Evolutionary conservation across 176 grass and related monocot species (phyloP), one percentile per base, ranked within the genome.

Genomic region (Eleusine coracana): DNA sequence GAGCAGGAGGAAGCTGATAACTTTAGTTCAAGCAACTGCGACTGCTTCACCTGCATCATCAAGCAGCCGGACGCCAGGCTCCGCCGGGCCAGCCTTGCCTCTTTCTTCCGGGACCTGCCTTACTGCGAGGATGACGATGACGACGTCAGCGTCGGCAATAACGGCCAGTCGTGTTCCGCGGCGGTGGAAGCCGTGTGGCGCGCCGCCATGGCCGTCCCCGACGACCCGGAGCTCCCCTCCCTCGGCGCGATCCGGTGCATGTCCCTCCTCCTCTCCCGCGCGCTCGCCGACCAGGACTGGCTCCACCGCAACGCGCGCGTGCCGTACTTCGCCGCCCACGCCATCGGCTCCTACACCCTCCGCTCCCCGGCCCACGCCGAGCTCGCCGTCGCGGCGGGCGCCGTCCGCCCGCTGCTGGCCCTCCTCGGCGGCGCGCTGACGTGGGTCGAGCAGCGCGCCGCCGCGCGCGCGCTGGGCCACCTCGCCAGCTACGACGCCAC

Each of bases 401-500:
- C 90, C 28, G 70, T 99, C 29, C 45, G 78, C 0, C 89, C 96
- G 0, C 67, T 99, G 17, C 16, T 99, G 39, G 78, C 80, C 10
- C 85, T 98, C 64, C 89, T 95, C 66, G 75, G 91, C 15, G 96
- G 89, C 14, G 62, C 86, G 62, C 70, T 96, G 80, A 93, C 93
- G 18, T 98, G 96, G 96, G 91, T 98, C 28, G 93, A 98, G 83
- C 91, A 87, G 80, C 96, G 96, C 20, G 85, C 90, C 7, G 93
- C 96, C 0, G 85, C 87, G 23, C 92, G 96, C 14, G 91, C 93
- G 1, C 82, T 99, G 37, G 96, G 96, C 1, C 96, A 99, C 62
- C 85, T 99, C n/a, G 89, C 91, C 42, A 99, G 96, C 89, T 99
- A 96, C 80, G 89, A 96, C 70, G 39, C 70, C 61, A 96, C 96